Base-by-base conservation (phyloP, 1,284 basidiomycete species). In the Inonotus hispidus region DNA sequence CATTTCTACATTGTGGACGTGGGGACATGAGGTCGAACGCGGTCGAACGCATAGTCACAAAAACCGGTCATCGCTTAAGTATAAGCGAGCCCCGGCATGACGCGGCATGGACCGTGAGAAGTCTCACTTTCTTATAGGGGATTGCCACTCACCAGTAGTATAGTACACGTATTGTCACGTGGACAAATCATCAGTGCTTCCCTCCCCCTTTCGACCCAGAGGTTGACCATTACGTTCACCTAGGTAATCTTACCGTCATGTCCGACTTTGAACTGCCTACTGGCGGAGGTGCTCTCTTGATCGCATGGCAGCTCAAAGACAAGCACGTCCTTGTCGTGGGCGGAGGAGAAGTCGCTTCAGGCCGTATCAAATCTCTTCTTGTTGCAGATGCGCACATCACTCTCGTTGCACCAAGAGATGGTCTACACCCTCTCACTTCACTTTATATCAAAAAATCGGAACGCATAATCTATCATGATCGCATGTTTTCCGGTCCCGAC, bases 271-370 rank as follows among this genome's bases (percentile, higher is more conserved):
- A 50, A 3, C 23, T 63, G 27, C 62, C 62, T 29, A 39, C 39
- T 16, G 75, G 75, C 29, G 84, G 87, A 35, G 86, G 84, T 5
- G 92, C 93, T 6, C 82, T 98, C 54, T 78, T 93, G 49, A 75
- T 94, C 63, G 95, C 96, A 29, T 93, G 92, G 85, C 88, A 93
- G 72, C 85, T 96, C 71, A 90, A 88, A 66, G 76, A 81, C 66
- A 92, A 88, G 70, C 78, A 78, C 50, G 92, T 95, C 21, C 85
- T 97, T 67, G 82, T 95, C 68, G 82, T 96, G 64, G 92, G 96
- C 58, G 93, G 93, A n/a, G 94, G 93, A 49, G 85, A 89, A 65
- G 88, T 96, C 50, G 93, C 89, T 39, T 89, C 86, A 1, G 84
- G 89, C 58, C 84, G 92, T 64, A 81, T 93, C 64, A 82, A 87